Evolutionary conservation across 2,329 filamentous ascomycete species (phyloP).

Genomic region (Alternaria sp.): DNA sequence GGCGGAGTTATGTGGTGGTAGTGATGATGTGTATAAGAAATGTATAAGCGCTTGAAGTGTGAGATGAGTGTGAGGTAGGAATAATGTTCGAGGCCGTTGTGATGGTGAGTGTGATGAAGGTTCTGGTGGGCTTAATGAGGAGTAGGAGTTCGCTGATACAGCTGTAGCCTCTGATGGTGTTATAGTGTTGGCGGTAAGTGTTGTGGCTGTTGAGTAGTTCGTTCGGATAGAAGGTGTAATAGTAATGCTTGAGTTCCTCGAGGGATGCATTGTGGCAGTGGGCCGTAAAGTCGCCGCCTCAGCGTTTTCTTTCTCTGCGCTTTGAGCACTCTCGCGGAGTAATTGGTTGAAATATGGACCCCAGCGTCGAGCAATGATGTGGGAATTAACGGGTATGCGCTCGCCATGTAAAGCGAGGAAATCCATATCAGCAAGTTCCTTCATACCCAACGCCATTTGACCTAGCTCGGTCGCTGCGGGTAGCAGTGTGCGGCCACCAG

Average conservation of each 20-base stretch:
- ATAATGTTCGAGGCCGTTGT: constrained; percentile 83
- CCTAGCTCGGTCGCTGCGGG: constrained; percentile 84
- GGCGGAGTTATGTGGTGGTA: constrained; percentile 76
- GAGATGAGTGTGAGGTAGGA: constrained; percentile 88
- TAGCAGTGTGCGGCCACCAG: constrained; percentile 77
- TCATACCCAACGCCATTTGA: constrained; percentile 75
- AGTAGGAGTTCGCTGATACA: constrained; percentile 50
- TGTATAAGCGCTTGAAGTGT: constrained; percentile 90
- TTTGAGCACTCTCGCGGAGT: constrained; percentile 75
- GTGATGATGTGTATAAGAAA: constrained; percentile 89
- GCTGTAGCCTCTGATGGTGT: constrained; percentile 45
- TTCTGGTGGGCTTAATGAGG: constrained; percentile 59
- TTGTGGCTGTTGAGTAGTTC: constrained; percentile 53
- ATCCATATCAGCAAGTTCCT: constrained; percentile 96
- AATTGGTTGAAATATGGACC: constrained; percentile 95
- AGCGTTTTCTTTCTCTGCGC: constrained; percentile 62
- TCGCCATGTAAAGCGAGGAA: constrained; percentile 90
- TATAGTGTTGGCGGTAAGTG: constrained; percentile 48
- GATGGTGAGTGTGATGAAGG: constrained; percentile 60
- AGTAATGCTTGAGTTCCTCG: constrained; percentile 82
- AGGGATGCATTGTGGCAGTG: constrained; percentile 58
- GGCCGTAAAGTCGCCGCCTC: constrained; percentile 79
- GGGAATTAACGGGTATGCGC: constrained; percentile 90
- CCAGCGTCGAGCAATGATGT: constrained; percentile 86
- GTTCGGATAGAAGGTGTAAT: constrained; percentile 73